phyloP scores from a whole-genome alignment of 345 rosid species.

The Melaleuca alternifolia region DNA sequence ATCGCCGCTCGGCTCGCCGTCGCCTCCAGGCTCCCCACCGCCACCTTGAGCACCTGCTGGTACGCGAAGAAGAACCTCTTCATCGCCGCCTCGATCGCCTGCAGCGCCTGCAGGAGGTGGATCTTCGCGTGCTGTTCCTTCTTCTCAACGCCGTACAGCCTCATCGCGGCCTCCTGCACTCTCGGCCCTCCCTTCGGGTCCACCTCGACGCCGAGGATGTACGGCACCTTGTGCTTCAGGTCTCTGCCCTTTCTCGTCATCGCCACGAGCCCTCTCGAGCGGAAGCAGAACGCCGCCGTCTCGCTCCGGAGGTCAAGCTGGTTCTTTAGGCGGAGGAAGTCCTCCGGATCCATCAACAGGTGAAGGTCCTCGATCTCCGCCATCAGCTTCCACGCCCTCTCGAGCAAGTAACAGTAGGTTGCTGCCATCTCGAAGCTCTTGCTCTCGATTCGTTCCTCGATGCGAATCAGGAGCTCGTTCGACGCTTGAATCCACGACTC shows the following conservation, averaged over 20 bases:
- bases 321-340: constrained; percentile 26
- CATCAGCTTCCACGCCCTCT: constrained; percentile 31
- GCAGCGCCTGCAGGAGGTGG: constrained; percentile 64
- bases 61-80: constrained; percentile 69
- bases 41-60: constrained; percentile 57
- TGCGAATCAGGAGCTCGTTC: constrained; percentile 33
- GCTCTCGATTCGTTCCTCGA: constrained; percentile 13
- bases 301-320: constrained; percentile 15
- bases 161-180: constrained; percentile 91
- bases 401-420: constrained; percentile 19
- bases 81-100: constrained; percentile 63
- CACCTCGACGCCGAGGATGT: constrained; percentile 62
- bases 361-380: constrained; percentile 25
- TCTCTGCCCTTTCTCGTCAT: constrained; percentile 50
- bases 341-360: constrained; percentile 33
- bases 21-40: constrained; percentile 86
- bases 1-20: constrained; percentile 36
- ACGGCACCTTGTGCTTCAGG: constrained; percentile 66
- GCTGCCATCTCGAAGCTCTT: constrained; percentile 11
- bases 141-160: constrained; percentile 31
- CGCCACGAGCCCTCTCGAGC: constrained; percentile 61
- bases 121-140: constrained; percentile 46
- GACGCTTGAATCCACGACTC: constrained; percentile 73
- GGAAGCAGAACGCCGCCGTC: constrained; percentile 33
- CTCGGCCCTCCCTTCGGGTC: constrained; percentile 94